Percentiles rank a stretch among this genome's conserved stretches.
phyloP scores from a whole-genome alignment of 2,329 filamentous ascomycete species.

The Colletotrichum gigasporum region DNA sequence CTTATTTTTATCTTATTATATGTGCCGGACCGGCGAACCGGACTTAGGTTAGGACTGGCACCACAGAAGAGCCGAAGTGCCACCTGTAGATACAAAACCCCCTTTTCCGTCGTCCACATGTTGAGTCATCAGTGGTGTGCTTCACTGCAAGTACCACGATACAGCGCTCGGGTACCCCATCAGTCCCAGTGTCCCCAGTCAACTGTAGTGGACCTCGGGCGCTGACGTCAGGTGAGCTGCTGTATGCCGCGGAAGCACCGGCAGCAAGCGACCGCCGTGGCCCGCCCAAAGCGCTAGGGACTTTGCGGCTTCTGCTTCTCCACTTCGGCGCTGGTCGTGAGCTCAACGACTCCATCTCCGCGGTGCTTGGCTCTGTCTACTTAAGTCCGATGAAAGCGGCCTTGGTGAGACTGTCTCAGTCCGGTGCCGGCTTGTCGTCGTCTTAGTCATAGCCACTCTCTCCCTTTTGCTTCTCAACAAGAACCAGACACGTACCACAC shows the following conservation, averaged over 20 bases:
- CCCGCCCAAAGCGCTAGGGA: neutral
- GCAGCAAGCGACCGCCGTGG: neutral
- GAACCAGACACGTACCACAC: too few relatives aligned
- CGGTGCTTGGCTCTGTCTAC: neutral
- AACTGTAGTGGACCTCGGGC: too few relatives aligned
- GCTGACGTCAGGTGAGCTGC: slow-evolving; percentile 28
- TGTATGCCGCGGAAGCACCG: slow-evolving; percentile 10
- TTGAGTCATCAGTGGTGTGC: slow-evolving; percentile 12
- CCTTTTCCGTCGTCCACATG: neutral
- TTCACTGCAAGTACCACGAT: too few relatives aligned
- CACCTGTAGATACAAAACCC: neutral
- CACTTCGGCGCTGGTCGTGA: neutral
- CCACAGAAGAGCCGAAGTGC: neutral
- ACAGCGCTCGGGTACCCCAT: too few relatives aligned
- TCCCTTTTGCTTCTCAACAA: too few relatives aligned
- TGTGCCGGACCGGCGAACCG: too few relatives aligned
- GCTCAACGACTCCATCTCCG: neutral
- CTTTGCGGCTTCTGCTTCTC: neutral
- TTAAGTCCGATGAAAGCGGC: neutral
- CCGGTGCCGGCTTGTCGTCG: too few relatives aligned
- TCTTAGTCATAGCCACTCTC: too few relatives aligned
- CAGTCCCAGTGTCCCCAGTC: too few relatives aligned
- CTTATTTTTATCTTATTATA: neutral
- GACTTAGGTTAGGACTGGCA: neutral
- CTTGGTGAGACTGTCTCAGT: too few relatives aligned